A percentile compares a stretch with the other conserved stretches of the same genome.
Evolutionary conservation across 1,284 basidiomycete species (phyloP).

Genomic region (Ceratobasidium sp.): DNA sequence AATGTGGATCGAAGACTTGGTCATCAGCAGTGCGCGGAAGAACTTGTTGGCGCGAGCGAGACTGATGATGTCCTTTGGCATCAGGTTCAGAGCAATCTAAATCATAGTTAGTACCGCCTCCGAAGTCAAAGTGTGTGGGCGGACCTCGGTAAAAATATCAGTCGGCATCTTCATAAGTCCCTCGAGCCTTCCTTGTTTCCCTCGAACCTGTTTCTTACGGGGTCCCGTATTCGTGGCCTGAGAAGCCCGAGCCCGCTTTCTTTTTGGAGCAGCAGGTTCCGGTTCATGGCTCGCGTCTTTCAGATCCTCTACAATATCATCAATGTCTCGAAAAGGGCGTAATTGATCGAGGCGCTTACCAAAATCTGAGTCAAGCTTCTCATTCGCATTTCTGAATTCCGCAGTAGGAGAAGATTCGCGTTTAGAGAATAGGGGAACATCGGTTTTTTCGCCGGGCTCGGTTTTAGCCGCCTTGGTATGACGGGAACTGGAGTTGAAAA

Average conservation of each 20-base stretch:
- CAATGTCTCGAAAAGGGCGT: background rate
- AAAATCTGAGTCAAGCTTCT: background rate
- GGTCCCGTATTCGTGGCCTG: background rate
- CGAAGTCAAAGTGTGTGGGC: background rate
- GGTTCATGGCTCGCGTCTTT: background rate
- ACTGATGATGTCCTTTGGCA: conserved; percentile 53
- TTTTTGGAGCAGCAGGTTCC: too few relatives aligned
- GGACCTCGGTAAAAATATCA: conserved; percentile 54
- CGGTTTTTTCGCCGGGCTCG: too few relatives aligned
- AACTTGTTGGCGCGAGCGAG: conserved; percentile 52
- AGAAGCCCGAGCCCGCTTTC: background rate
- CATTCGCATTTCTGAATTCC: background rate
- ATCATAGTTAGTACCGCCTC: background rate
- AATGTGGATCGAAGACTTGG: conserved; percentile 42
- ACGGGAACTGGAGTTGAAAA: too few relatives aligned
- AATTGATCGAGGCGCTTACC: background rate
- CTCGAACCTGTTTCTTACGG: conserved; percentile 8
- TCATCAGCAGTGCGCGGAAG: conserved; percentile 50
- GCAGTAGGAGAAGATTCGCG: too few relatives aligned
- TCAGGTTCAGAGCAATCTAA: conserved; percentile 52
- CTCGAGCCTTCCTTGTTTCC: conserved; percentile 46
- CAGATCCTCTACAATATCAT: background rate
- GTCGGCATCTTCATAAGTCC: conserved; percentile 53
- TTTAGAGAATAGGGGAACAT: too few relatives aligned
- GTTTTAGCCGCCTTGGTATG: too few relatives aligned